Evolutionary conservation across 139 green algal species (phyloP), one percentile per base, ranked within the genome.

Genomic region (Deuterostichococcus epilithicus): DNA sequence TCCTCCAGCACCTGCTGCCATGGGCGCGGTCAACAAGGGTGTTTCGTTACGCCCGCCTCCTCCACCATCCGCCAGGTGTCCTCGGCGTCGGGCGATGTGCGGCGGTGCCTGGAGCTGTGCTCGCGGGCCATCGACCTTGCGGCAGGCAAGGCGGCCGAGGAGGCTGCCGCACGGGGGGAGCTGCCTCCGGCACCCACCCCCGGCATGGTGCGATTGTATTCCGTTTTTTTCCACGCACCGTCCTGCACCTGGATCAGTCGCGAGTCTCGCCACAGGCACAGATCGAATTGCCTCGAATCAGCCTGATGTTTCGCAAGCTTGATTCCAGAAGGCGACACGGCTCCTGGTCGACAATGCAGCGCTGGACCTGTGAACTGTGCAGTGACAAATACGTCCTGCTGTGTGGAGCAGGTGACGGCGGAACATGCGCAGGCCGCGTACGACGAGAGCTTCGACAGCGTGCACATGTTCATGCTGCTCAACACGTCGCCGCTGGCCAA

Each of bases 21-120:
- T 32, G 68, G 45, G 20, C 44, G 2, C 1, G 34, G 65, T 1
- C 25, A 39, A 58, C 33, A 6, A 70, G 4, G 1, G 22, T 37
- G 59, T 10, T 26, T 25, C 32, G 28, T 70, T 28, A 5, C 42
- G 23, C 34, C 23, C 52, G 25, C 36, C 45, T 20, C 28, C 42
- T 37, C 37, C 6, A 15, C 52, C 25, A 37, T 23, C 13, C 60
- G 2, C n/a, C 75, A 78, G 74, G 63, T 76, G 32, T 74, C 77
- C 18, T 60, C 76, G 5, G 76, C 76, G 70, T 89, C 88, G 33
- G 92, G 92, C 18, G 92, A 97, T 70, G 85, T 93, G 52, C 85
- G 91, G 5, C 86, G 92, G 0, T 86, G 79, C 37, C 78, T 96
- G 76, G 90, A 96, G 87, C 78, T 97, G 80, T 88, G 84, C 73